These are phyloP conservation scores for Colletotrichum sp. DNA, from an alignment of 2,329 filamentous ascomycete genomes.

Conservation along the genomic window DNA sequence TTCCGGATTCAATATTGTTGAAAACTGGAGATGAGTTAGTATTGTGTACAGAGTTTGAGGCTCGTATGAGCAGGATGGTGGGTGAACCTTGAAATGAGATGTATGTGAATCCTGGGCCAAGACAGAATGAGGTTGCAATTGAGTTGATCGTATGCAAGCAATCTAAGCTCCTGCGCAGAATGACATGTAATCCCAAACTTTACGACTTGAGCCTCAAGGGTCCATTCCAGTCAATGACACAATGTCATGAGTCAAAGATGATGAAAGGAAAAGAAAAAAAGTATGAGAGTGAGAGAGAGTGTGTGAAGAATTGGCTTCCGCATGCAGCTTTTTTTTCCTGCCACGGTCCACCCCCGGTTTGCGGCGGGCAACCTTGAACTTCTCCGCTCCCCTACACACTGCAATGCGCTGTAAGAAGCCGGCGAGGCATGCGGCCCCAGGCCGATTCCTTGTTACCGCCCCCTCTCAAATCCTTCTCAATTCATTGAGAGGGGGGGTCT, in stretches of 20 bases:
- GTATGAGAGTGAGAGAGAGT: not conserved
- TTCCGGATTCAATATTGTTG: not conserved
- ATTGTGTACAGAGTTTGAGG: not conserved
- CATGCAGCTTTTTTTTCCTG: not conserved
- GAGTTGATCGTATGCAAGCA: not conserved
- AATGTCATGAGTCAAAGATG: conserved; percentile 7
- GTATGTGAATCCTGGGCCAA: not conserved
- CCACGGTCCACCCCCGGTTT: not conserved
- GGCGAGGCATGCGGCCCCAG: not conserved
- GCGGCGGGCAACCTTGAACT: not conserved
- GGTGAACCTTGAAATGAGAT: not conserved
- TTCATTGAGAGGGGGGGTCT: not conserved
- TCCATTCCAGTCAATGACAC: not conserved
- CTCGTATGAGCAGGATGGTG: not conserved
- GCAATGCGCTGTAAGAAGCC: not conserved
- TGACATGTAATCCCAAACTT: not conserved
- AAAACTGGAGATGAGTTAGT: not conserved
- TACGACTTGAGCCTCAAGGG: not conserved
- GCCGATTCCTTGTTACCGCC: not conserved
- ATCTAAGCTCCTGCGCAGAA: not conserved
- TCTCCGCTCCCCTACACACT: not conserved
- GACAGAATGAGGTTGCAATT: not conserved
- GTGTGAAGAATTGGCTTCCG: not conserved
- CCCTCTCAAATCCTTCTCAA: not conserved
- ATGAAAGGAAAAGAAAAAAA: not conserved